Evolutionary conservation across 2,329 filamentous ascomycete genomes (phyloP), one percentile per base, ranked within the genome.

Genomic region (Ciborinia camelliae): DNA sequence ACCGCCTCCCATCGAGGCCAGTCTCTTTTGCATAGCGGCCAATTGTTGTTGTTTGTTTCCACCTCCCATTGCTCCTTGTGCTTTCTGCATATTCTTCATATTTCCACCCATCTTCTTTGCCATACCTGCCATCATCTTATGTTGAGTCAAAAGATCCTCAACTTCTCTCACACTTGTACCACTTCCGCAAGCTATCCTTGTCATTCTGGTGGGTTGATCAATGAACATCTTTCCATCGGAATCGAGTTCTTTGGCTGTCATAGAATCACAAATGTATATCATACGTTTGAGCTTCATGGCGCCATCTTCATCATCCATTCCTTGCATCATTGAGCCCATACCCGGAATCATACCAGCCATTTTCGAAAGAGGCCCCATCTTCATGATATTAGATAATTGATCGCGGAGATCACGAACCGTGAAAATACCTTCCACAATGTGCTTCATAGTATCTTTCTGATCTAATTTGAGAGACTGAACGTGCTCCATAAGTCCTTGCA

Each of bases 321-420:
- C 92, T 62, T 91, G 89, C 86, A 97, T 98, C 84, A 98, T 89
- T 74, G 90, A 90, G 71, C 90, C 90, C 77, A 99, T 89, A 35
- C 95, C 95, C 0, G 95, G 95, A 69, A 99, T 98, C 95, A 99
- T 99, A 72, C 93, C 92, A 0, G 94, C 96, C 86, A 99, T 96
- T 77, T 99, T 98, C 23, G 91, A 96, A 1, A 99, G 80, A 0
- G 95, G 95, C 0, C 95, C 95, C 95, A 99, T 98, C 81, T 99
- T 99, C 92, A 98, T 97, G 74, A 99, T 97, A 74, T 98, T 98
- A 65, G 90, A 90, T 15, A 99, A 86, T 75, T 99, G 96, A 76
- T 99, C 95, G 26, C 95, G 87, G 70, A 99, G 84, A 76, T 99
- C 95, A 63, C 95, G 90, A 41, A 99, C 85, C 0, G 95, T 97